A percentile compares a stretch with the other conserved stretches of the same genome.
Evolutionary conservation across 108 stramenopile genomes (phyloP).

Genomic region (Nitzschia sp.): DNA sequence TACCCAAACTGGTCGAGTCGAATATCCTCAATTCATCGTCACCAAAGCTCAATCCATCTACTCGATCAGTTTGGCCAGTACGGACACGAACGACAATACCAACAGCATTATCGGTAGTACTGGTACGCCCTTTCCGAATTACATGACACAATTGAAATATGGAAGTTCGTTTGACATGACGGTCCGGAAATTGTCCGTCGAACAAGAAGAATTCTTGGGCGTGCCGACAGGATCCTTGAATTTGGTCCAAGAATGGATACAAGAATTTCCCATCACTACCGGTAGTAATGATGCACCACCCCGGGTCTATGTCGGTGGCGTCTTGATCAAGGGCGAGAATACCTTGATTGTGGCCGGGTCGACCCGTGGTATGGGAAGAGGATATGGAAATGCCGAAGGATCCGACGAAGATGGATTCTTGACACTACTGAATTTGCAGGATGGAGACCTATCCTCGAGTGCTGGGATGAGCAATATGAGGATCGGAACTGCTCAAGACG

Average conservation of each 20-base stretch:
- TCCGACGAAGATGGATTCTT: conserved; percentile 34
- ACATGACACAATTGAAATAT: conserved; percentile 17
- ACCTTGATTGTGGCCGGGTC: conserved; percentile 26
- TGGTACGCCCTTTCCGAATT: conserved; percentile 14
- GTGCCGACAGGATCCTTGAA: conserved; percentile 10
- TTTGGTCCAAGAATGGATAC: conserved; percentile 1
- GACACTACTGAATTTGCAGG: not conserved
- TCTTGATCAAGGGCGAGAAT: conserved; percentile 14
- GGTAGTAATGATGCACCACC: not conserved
- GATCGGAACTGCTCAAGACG: conserved; percentile 17
- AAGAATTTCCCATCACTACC: conserved; percentile 26
- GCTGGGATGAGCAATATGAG: not conserved
- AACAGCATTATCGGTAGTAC: not conserved
- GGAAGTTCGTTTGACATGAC: conserved; percentile 29
- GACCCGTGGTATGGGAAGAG: conserved; percentile 12
- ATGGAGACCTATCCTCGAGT: not conserved
- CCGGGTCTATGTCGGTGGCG: conserved; percentile 23
- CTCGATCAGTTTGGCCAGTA: not conserved
- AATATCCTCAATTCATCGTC: conserved; percentile 8
- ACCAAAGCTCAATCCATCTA: not conserved
- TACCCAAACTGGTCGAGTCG: not conserved
- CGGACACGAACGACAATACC: not conserved
- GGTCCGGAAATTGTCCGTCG: conserved; percentile 4
- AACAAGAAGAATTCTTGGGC: conserved; percentile 5
- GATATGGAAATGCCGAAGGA: conserved; percentile 17